A percentile compares a stretch with the other conserved stretches of the same genome.
Evolutionary conservation across 257 asterid species (phyloP).

Genomic region (Haberlea rhodopensis): DNA sequence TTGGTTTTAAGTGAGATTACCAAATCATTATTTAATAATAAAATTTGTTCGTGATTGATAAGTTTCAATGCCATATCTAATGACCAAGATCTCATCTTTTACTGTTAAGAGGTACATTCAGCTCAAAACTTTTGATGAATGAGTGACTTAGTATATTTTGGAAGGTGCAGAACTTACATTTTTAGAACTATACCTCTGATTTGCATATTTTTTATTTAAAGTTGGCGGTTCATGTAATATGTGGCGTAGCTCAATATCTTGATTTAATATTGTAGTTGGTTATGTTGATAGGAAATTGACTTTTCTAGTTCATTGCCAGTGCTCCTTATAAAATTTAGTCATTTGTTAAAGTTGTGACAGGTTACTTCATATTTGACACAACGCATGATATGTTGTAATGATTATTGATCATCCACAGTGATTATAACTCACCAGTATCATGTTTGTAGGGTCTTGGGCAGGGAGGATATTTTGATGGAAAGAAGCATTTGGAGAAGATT

Average conservation of each 20-base stretch:
- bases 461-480: too few relatives aligned
- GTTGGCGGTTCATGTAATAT: too few relatives aligned
- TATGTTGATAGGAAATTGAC: constrained; percentile 9
- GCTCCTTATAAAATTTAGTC: too few relatives aligned
- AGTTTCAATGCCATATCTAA: too few relatives aligned
- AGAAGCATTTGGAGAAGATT: too few relatives aligned
- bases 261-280: not conserved
- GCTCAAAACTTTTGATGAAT: not conserved
- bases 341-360: not conserved
- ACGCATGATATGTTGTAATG: not conserved
- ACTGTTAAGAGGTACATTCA: not conserved
- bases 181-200: not conserved
- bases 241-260: not conserved
- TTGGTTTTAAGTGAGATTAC: too few relatives aligned
- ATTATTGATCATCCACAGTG: not conserved
- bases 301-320: constrained; percentile 12
- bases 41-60: too few relatives aligned
- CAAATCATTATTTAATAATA: too few relatives aligned
- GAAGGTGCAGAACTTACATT: not conserved
- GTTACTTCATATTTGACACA: constrained; percentile 20
- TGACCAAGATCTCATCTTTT: not conserved
- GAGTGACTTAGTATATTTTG: not conserved
- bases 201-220: too few relatives aligned
- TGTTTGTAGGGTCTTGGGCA: too few relatives aligned
- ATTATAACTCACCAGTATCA: constrained; percentile 3